phyloP scores from a whole-genome alignment of 352 stramenopile genomes.

The Globisporangium nunn region DNA sequence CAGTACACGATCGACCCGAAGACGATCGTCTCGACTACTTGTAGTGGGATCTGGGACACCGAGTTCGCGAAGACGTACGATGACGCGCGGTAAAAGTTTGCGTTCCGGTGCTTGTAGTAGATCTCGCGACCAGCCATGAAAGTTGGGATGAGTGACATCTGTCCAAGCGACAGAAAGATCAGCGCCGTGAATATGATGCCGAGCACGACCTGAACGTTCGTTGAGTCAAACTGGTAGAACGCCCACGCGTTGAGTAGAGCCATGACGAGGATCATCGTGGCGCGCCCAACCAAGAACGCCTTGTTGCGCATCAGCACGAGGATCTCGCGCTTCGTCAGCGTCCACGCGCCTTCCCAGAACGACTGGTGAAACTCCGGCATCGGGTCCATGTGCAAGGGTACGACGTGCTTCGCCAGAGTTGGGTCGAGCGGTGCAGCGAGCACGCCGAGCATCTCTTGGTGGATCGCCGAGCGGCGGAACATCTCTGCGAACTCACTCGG shows the following conservation, averaged over 20 bases:
- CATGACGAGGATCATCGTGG: constrained; percentile 34
- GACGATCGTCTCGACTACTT: background rate
- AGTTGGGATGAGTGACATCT: background rate
- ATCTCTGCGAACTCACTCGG: constrained; percentile 28
- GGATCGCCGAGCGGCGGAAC: constrained; percentile 19
- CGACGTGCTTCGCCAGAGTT: too few relatives aligned
- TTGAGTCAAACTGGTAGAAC: constrained; percentile 30
- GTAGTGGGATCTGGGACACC: background rate
- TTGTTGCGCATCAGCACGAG: constrained; percentile 39
- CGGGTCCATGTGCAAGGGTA: constrained; percentile 12
- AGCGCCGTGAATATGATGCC: background rate
- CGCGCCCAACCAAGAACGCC: constrained; percentile 20
- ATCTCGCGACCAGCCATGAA: background rate
- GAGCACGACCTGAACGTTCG: background rate
- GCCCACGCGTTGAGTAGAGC: constrained; percentile 29
- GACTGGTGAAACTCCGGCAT: constrained; percentile 29
- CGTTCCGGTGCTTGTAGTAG: background rate
- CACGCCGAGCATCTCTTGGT: constrained; percentile 10
- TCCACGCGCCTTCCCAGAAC: constrained; percentile 16
- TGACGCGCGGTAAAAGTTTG: background rate
- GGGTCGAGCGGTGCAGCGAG: constrained; percentile 11
- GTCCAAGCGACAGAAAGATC: background rate
- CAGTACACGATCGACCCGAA: background rate
- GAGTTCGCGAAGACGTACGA: background rate
- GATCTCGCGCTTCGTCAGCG: constrained; percentile 40